Evolutionary conservation across 768 basidiomycete species (phyloP), one percentile per base, ranked within the genome.

Genomic region (Neoboletus brunneissimus): DNA sequence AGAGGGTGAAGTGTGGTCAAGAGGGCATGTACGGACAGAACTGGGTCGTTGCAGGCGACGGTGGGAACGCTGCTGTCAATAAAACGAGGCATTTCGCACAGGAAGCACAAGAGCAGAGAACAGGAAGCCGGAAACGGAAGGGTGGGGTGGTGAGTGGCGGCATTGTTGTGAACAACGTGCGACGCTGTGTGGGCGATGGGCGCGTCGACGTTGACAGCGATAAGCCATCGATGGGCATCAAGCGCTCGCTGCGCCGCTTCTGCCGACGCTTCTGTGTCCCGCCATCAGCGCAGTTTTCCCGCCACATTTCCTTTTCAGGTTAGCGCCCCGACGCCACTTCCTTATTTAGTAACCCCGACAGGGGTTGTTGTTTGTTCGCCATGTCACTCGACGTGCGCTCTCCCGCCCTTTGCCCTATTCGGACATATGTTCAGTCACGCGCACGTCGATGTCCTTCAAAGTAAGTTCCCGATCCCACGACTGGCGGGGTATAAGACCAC

Each of bases 401-500:
- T 66, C 67, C 71, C 69, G 71, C 67, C 70, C 41, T 38, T 45
- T 34, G 7, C 53, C 56, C 15, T 35, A 54, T 64, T 15, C 8
- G 49, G 61, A 11, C 38, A 61, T 55, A 59, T 65, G 45, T 8
- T 12, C 55, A 20, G 41, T 62, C 64, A 67, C 51, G 37, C 45
- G 56, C 37, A 25, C 44, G 45, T 53, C 41, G 48, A 4, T 27
- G 23, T 20, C 45, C 40, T 43, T 41, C 44, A 53, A 65, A 34
- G 55, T 59, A 62, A 64, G 60, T 67, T 69, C 47, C 61, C 61
- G 67, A 56, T 15, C 48, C 2, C 42, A 48, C 58, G 16, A 18
- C 37, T 32, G 37, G 56, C 53, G 55, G 58, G 60, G 55, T 73
- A 72, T 72, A 73, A 72, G 64, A 68, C 2, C 37, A 48, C 58